Evolutionary conservation across 2,329 filamentous ascomycete species (phyloP), one percentile per base, ranked within the genome.

Genomic region (Cercospora zeina): DNA sequence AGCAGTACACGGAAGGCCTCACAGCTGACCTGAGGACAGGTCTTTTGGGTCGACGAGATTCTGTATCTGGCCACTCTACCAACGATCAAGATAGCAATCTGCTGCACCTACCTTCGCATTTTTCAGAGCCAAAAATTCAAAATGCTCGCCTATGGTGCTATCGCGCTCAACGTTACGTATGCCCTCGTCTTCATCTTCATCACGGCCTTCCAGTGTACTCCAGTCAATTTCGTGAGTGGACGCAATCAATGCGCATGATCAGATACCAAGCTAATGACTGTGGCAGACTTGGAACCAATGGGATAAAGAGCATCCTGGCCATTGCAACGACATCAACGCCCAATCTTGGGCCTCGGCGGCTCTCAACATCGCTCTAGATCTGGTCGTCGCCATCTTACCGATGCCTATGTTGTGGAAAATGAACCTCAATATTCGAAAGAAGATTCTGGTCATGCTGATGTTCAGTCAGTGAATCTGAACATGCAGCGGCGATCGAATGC

Each of bases 381-480:
- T 65, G 9, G 36, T 65, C 8, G 65, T 67, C 1, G 56, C 64
- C 1, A 42, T 55, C 11, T 31, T 67, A 6, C 65, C 65, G 4
- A 65, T 67, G 65, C 65, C 65, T 10, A 57, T 64, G 59, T 50
- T 67, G n/a, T 67, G 63, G 65, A 54, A 39, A 2, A 61, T 67
- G 63, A 62, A 67, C 11, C 51, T 67, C 6, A 64, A 65, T 30
- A 51, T 19, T n/a, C 59, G 63, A 11, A 67, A 67, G 51, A 67
- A 67, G 36, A 27, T 61, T 4, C 34, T 67, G 6, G 59, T 67
- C 10, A 67, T 65, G 63, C 27, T 67, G 13, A 67, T 67, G 65
- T 67, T 67, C 50, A 59, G 62, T 64, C 33, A 47, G 59, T 36
- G 8, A 55, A 30, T 19, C 8, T 9, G 31, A 10, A 5, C 42